Evolutionary conservation across 2,329 filamentous ascomycete genomes (phyloP).

Genomic region (Lojkania enalia): DNA sequence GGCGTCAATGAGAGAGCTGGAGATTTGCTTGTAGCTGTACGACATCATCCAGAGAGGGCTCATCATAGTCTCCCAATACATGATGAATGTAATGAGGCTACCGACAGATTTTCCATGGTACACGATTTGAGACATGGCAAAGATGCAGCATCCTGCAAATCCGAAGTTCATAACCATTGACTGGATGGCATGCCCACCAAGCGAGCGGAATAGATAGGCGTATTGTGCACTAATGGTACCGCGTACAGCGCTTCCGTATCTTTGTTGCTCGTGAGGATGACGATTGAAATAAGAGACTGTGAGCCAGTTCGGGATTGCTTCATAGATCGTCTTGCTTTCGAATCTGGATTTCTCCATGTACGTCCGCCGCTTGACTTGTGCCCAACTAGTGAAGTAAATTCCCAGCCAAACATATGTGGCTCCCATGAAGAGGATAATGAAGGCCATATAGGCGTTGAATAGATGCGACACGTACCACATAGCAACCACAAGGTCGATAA

Average conservation of each 20-base stretch:
- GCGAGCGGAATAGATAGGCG: slow-evolving; percentile 35
- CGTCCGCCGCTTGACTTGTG: slow-evolving; percentile 44
- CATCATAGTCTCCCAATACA: slow-evolving; percentile 62
- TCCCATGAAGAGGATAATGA: slow-evolving; percentile 44
- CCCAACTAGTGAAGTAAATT: slow-evolving; percentile 49
- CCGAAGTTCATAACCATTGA: slow-evolving; percentile 54
- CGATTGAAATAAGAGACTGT: slow-evolving; percentile 65
- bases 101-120: slow-evolving; percentile 57
- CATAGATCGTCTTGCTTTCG: slow-evolving; percentile 59
- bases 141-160: slow-evolving; percentile 53
- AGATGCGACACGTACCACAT: slow-evolving; percentile 63
- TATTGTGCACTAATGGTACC: slow-evolving; percentile 42
- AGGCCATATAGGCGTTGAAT: slow-evolving; percentile 60
- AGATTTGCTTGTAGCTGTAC: slow-evolving; percentile 53
- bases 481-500: slow-evolving; percentile 64
- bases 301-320: slow-evolving; percentile 63
- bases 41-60: slow-evolving; percentile 56
- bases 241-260: slow-evolving; percentile 50
- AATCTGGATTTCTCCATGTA: slow-evolving; percentile 52
- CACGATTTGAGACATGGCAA: slow-evolving; percentile 59
- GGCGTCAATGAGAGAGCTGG: slow-evolving; percentile 63
- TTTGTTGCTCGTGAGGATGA: slow-evolving; percentile 55
- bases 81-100: slow-evolving; percentile 65
- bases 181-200: slow-evolving; percentile 46
- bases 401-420: slow-evolving; percentile 58